phyloP scores from a whole-genome alignment of 192 early-diverging fungal genomes.

The Coemansia pectinata region DNA sequence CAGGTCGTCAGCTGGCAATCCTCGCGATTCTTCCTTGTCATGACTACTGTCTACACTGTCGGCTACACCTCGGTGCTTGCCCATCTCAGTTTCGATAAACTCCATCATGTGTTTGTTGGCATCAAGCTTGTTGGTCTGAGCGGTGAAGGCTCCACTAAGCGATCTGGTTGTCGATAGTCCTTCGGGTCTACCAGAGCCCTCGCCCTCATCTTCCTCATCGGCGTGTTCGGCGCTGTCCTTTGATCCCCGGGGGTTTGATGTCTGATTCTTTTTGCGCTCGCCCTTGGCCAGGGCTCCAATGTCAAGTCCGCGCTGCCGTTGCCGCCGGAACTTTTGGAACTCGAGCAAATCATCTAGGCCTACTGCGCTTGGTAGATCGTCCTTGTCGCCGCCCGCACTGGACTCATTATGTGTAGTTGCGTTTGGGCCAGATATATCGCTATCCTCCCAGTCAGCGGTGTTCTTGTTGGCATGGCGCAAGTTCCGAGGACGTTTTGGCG shows the following conservation, averaged over 20 bases:
- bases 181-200: conserved; percentile 4
- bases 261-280: conserved; percentile 18
- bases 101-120: conserved; percentile 86
- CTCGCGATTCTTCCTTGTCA: conserved; percentile 18
- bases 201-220: conserved; percentile 29
- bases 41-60: not conserved
- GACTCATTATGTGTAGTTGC: conserved; percentile 21
- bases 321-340: conserved; percentile 23
- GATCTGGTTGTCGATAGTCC: conserved; percentile 39
- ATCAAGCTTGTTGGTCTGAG: conserved; percentile 73
- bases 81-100: conserved; percentile 76
- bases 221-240: conserved; percentile 2
- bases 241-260: conserved; percentile 6
- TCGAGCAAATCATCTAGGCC: conserved; percentile 23
- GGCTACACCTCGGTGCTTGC: conserved; percentile 23
- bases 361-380: conserved; percentile 16
- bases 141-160: conserved; percentile 65
- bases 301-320: conserved; percentile 23
- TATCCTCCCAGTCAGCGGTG: conserved; percentile 42
- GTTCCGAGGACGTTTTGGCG: conserved; percentile 45
- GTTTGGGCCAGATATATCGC: not conserved
- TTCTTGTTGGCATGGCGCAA: conserved; percentile 28
- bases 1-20: conserved; percentile 55
- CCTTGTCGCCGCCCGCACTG: conserved; percentile 50
- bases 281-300: conserved; percentile 20